Evolutionary conservation across 169 alveolate genomes (phyloP).

Genomic region (Theileria parva): DNA sequence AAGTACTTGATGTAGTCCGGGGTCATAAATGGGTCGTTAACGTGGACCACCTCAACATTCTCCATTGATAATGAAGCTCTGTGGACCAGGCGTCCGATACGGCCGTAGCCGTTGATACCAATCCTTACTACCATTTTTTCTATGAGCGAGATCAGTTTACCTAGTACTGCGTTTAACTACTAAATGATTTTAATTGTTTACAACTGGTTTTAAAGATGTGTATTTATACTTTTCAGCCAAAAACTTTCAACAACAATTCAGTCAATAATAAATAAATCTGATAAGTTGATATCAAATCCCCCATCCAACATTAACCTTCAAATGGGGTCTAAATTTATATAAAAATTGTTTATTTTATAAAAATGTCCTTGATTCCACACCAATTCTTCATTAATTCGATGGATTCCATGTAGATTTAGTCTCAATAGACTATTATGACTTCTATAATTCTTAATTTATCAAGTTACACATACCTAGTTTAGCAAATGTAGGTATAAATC

Average conservation of each 20-base stretch:
- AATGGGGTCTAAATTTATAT: neutral
- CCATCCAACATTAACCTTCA: neutral
- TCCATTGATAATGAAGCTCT: conserved; percentile 86
- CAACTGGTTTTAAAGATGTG: neutral
- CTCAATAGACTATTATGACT: neutral
- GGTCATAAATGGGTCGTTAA: conserved; percentile 98
- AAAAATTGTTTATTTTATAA: too few species aligned
- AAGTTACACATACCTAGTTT: neutral
- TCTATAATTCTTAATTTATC: neutral
- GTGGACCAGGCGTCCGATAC: conserved; percentile 98
- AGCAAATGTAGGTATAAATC: too few species aligned
- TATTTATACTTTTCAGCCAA: neutral
- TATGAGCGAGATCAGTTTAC: neutral
- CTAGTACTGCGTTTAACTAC: neutral
- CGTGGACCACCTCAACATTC: conserved; percentile 87
- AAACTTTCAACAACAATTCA: neutral
- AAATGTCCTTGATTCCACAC: neutral
- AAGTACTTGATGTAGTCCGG: conserved; percentile 92
- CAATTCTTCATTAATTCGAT: neutral
- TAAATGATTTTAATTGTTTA: neutral
- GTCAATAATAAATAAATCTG: neutral
- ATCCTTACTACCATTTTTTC: conserved; percentile 85
- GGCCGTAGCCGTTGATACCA: conserved; percentile 99
- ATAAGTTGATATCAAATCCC: neutral
- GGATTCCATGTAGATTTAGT: neutral